Conservation (phyloP, 768 basidiomycete genomes). For the button mushroom (Agaricus bisporus) region DNA sequence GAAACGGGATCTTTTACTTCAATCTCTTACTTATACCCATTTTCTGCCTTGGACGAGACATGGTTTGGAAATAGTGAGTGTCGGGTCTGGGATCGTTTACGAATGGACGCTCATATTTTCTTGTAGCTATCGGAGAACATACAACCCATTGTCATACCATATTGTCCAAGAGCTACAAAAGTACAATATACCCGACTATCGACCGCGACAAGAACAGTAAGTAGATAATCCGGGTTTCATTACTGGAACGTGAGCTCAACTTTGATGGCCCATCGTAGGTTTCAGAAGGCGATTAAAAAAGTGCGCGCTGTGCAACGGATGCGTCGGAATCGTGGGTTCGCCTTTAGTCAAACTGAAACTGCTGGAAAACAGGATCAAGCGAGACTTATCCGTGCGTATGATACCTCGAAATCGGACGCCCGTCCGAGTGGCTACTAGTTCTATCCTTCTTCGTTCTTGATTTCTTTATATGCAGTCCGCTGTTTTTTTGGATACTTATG, state of each 20-base stretch:
- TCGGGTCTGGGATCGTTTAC: background rate
- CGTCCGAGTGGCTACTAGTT: constrained; percentile 71
- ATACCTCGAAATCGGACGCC: constrained; percentile 70
- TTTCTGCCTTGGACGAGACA: constrained; percentile 81
- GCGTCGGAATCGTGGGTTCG: constrained; percentile 94
- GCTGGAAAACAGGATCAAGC: constrained; percentile 82
- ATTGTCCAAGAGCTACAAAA: constrained; percentile 99
- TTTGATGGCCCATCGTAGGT: constrained; percentile 40
- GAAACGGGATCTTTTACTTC: constrained; percentile 84
- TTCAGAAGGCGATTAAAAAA: constrained; percentile 99
- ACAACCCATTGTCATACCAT: constrained; percentile 89
- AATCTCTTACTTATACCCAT: constrained; percentile 78
- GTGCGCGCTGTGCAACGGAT: constrained; percentile 98
- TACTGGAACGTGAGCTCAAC: background rate
- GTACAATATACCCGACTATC: constrained; percentile 95
- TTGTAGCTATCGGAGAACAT: constrained; percentile 82
- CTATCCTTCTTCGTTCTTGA: constrained; percentile 5
- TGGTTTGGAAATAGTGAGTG: constrained; percentile 95
- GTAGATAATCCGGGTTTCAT: constrained; percentile 20
- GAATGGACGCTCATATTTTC: constrained; percentile 9
- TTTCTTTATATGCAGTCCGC: constrained; percentile 3
- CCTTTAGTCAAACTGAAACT: constrained; percentile 95
- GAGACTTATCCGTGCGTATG: constrained; percentile 78
- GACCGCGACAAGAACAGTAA: constrained; percentile 95
- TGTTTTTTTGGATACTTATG: background rate